phyloP scores from a whole-genome alignment of 23 red algal species.

The Gracilaria gracilis region DNA sequence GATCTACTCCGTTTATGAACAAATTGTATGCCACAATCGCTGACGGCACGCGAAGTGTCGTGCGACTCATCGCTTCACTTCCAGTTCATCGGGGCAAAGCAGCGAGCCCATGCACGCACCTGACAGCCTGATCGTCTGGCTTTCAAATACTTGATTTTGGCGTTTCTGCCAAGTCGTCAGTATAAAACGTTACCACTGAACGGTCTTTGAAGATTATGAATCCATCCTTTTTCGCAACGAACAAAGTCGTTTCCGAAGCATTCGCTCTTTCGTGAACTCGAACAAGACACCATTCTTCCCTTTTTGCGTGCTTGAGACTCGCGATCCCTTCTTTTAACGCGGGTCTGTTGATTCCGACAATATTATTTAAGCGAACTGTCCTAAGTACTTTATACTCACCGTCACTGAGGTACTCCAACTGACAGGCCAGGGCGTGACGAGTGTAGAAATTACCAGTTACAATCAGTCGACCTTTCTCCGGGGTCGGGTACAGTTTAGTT shows the following conservation, averaged over 20 bases:
- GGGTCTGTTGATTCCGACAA: constrained; percentile 9
- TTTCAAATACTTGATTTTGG: no score
- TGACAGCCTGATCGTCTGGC: no score
- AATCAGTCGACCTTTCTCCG: not conserved
- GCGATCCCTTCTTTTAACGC: constrained; percentile 9
- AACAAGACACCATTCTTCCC: no score
- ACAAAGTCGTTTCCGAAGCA: not conserved
- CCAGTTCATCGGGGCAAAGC: no score
- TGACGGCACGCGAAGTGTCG: no score
- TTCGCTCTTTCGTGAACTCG: not conserved
- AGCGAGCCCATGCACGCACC: no score
- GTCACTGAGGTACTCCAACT: not conserved
- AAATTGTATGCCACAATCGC: no score
- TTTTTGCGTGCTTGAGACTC: constrained; percentile 8
- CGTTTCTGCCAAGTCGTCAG: constrained; percentile 6
- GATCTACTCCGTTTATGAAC: no score
- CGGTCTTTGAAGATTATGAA: constrained; percentile 35
- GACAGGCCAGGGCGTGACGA: not conserved
- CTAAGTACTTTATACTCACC: no score
- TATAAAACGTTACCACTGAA: constrained; percentile 4
- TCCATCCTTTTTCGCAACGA: not conserved
- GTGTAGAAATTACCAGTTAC: constrained; percentile 29
- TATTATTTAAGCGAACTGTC: not conserved
- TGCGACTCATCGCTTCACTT: no score
- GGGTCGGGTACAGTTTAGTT: constrained; percentile 7